Evolutionary conservation across 495 filamentous ascomycete species (phyloP), one percentile per base, ranked within the genome.

Genomic region (Tuber calosporum): DNA sequence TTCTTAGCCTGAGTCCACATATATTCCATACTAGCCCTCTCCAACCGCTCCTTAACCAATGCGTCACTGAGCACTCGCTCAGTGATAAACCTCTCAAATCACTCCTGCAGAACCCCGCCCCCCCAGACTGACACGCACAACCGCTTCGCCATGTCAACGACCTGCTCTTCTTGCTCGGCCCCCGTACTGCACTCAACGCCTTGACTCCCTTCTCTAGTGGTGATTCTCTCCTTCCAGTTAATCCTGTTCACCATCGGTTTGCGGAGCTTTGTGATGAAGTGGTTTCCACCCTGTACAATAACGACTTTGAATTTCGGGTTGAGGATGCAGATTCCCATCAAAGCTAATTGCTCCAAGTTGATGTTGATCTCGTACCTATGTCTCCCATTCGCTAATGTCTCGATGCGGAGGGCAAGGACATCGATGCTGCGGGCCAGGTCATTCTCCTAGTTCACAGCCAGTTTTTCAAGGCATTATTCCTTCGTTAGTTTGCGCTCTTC

Each of bases 1-100:
- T 86, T 90, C 88, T 96, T 98, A 4, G 93, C 95, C 81, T 93
- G 84, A n/a, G 90, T 90, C 95, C 96, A 99, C 79, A 98, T 93
- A 79, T 89, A 96, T 82, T 98, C 95, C 88, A 97, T 90, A 84
- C 96, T 97, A 11, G 87, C 86, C 76, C 91, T 87, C 4, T 88
- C 83, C 76, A 99, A 82, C 43, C 89, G 86, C 75, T 97, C 92
- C 83, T 91, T 90, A 13, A 94, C 96, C 79, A 93, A 89, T 34
- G 87, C 88, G 82, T 99, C 95, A 13, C 90, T 93, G 83, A 97
- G 96, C 81, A 92, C 96, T 9, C 93, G 87, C 82, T 91, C 91
- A 66, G 87, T 90, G 9, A 90, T 90, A 91, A 94, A 98, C 75
- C 90, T 93, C 75, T 89, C 89, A 82, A 98, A 99, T 0, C 86